phyloP scores from a whole-genome alignment of 2,329 filamentous ascomycete genomes.

The Xylaria sp. region DNA sequence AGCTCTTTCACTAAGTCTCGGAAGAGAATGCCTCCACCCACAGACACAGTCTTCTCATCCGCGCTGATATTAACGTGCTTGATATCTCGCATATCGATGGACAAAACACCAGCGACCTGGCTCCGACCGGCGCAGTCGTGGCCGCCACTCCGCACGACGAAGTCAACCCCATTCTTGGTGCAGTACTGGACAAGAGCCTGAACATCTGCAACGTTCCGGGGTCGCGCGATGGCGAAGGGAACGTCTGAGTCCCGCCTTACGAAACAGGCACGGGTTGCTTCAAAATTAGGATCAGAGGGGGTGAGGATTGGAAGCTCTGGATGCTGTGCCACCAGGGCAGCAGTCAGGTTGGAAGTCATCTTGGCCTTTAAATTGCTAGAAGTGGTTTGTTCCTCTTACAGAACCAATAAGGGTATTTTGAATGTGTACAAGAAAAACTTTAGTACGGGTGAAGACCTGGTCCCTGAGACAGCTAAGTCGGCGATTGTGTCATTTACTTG shows the following conservation, averaged over 20 bases:
- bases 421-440: not conserved
- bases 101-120: conserved; percentile 48
- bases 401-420: not conserved
- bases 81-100: conserved; percentile 54
- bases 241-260: conserved; percentile 25
- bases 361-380: not conserved
- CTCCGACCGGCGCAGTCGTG: conserved; percentile 52
- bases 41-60: conserved; percentile 46
- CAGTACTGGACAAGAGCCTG: conserved; percentile 39
- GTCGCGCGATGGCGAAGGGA: conserved; percentile 42
- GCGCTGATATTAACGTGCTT: conserved; percentile 46
- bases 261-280: conserved; percentile 39
- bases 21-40: conserved; percentile 53
- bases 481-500: not conserved
- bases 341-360: conserved; percentile 17
- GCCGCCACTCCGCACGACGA: conserved; percentile 50
- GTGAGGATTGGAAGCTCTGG: conserved; percentile 23
- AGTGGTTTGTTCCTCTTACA: not conserved
- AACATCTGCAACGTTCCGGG: conserved; percentile 39
- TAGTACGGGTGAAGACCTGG: not conserved
- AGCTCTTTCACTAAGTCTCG: conserved; percentile 47
- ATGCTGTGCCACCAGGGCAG: conserved; percentile 2
- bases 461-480: not conserved
- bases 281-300: conserved; percentile 31
- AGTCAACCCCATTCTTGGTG: conserved; percentile 38